Base-by-base conservation (phyloP, 768 basidiomycete genomes). In the Leccinum fibrillosum region DNA sequence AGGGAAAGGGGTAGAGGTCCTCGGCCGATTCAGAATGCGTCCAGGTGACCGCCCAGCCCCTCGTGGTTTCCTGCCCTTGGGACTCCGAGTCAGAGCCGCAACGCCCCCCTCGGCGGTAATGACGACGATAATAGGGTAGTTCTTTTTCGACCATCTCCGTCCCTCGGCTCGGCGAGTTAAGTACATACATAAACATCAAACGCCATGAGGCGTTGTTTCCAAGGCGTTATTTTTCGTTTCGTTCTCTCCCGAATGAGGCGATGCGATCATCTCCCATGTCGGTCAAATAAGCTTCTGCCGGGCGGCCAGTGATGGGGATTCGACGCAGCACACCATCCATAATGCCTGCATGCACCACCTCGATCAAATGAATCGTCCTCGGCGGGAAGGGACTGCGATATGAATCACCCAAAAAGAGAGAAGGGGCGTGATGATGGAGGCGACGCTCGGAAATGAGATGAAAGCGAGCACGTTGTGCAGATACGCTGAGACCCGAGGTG, bases 31-130 rank as follows among this genome's bases (percentile, higher is more conserved):
- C 9, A 42, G 39, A n/a, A 42, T 10, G 39, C 10, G n/a, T 25
- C 35, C 52, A 32, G 30, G 30, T 49, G 53, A 48, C 45, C 39
- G 58, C 19, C 44, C 30, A 55, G 54, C 25, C 34, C 67, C 68
- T 67, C 66, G 65, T 64, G 65, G 54, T 59, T 34, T 57, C 66
- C 67, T 69, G 68, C 64, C 66, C 56, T 61, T 54, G 61, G 47
- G 32, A 34, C 39, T 44, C 42, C 42, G 42, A 44, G 42, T 44
- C 42, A 44, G 42, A 44, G 42, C 42, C 19, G 42, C 42, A 19
- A 26, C 32, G 37, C 26, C 19, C 17, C 32, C 52, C 56, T 56
- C 59, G 65, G 56, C 28, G 56, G 39, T 13, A 55, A 54, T 53
- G 52, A 25, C 25, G 19, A 55, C 50, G 54, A 47, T 47, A 54